Evolutionary conservation across 106 monocot species (phyloP).

Genomic region (Dactylorhiza incarnata): DNA sequence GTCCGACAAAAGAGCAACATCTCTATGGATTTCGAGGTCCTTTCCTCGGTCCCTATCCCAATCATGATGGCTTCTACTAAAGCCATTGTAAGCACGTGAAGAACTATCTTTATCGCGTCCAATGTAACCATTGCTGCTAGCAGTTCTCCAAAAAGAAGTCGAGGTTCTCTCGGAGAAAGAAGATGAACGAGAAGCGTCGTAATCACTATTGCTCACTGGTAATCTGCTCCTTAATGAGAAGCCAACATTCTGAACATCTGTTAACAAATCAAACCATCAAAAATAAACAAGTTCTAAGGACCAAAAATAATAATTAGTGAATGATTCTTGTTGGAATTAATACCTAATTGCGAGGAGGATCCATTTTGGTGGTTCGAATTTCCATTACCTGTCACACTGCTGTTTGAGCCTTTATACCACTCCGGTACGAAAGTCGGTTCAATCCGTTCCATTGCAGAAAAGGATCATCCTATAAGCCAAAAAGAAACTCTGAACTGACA

Average conservation of each 20-base stretch:
- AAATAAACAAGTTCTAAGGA: not conserved
- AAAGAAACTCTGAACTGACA: not conserved
- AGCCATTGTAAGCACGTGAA: constrained; percentile 30
- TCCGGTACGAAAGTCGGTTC: constrained; percentile 29
- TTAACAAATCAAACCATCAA: constrained; percentile 2
- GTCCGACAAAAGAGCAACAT: constrained; percentile 24
- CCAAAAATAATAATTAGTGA: not conserved
- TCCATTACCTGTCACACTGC: not conserved
- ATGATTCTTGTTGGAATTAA: not conserved
- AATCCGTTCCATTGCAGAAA: constrained; percentile 22
- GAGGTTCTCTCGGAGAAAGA: constrained; percentile 8
- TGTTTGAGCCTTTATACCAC: constrained; percentile 24
- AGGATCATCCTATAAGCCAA: constrained; percentile 11
- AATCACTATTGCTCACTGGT: constrained; percentile 15
- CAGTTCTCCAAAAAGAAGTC: constrained; percentile 18
- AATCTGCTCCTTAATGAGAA: constrained; percentile 23
- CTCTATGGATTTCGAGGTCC: constrained; percentile 19
- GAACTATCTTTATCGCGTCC: constrained; percentile 12
- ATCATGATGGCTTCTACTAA: constrained; percentile 32
- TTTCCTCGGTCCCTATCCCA: constrained; percentile 34
- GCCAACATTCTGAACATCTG: constrained; percentile 21
- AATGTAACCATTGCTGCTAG: constrained; percentile 23
- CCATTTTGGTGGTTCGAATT: constrained; percentile 5
- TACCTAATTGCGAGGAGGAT: constrained; percentile 14
- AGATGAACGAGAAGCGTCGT: constrained; percentile 17